Evolutionary conservation across 2,329 filamentous ascomycete species (phyloP), one percentile per base, ranked within the genome.

Genomic region (Lecanicillium sp.): DNA sequence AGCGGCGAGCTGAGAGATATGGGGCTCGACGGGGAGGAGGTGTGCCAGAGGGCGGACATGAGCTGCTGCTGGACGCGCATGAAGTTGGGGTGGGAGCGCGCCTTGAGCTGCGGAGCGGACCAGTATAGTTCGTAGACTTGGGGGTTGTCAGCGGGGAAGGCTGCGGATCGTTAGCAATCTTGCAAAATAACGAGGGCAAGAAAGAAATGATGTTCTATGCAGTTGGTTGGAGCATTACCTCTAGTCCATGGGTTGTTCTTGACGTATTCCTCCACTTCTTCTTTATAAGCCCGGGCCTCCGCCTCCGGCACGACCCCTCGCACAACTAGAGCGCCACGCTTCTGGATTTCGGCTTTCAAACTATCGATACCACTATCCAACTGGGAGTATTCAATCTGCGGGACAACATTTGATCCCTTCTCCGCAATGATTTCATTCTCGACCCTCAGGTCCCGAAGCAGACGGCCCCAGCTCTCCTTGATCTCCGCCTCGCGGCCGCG

Each of bases 71-170:
- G 85, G 0, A 79, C 71, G 19, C 66, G 61, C 17, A 89, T 66
- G 52, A 89, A 65, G 51, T 81, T 79, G 1, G 81, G 77, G 58
- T 90, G 82, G 0, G 75, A 67, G n/a, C 86, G 75, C 3, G 84
- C 85, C 53, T 77, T 74, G 36, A 86, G 68, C 60, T 90, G 86
- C 1, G 83, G 70, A 2, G 73, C 71, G 0, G 83, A 84, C 85
- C 85, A 89, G 65, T 89, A 90, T 2, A 90, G 68, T 61, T 89
- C 86, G 57, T 79, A 87, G 5, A 90, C 84, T 37, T 86, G 81
- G 0, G 84, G 84, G 35, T 82, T 73, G 38, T 83, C 68, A 0
- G 74, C 64, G 0, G 84, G 86, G 53, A 87, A 90, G 2, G 80
- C 84, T 76, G 32, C 2, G 8, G 14, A 17, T 14, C 4, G 12